Conservation (phyloP, 495 filamentous ascomycete species). For the Penicillium fimorum region DNA sequence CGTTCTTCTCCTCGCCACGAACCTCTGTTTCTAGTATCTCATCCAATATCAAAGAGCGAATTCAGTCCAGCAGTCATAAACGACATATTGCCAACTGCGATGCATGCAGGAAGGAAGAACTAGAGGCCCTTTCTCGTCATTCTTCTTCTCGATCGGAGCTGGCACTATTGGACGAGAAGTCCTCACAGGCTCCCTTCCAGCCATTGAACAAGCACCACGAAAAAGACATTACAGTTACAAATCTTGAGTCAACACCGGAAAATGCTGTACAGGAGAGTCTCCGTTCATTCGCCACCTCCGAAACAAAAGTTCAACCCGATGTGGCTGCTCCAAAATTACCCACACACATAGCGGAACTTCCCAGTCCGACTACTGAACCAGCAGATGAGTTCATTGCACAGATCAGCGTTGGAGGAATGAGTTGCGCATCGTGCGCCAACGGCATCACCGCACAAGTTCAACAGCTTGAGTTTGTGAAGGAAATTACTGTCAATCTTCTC, state of each 20-base stretch:
- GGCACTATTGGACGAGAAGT: conserved; percentile 15
- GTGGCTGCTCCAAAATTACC: conserved; percentile 1
- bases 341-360: conserved; percentile 1
- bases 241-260: conserved; percentile 1
- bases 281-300: conserved; percentile 4
- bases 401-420: conserved; percentile 62
- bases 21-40: conserved; percentile 25
- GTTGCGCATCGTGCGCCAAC: conserved; percentile 61
- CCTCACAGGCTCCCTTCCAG: neutral
- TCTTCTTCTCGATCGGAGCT: conserved; percentile 11
- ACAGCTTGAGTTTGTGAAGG: conserved; percentile 50
- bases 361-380: neutral
- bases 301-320: conserved; percentile 1
- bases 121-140: conserved; percentile 10
- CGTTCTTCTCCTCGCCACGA: conserved; percentile 25
- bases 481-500: conserved; percentile 57
- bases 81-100: conserved; percentile 48
- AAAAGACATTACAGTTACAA: neutral
- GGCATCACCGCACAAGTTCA: conserved; percentile 52
- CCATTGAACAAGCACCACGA: conserved; percentile 2
- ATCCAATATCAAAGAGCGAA: conserved; percentile 25
- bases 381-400: conserved; percentile 39
- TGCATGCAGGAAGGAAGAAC: conserved; percentile 46
- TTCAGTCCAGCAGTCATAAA: conserved; percentile 23
- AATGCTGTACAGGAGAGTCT: neutral